Evolutionary conservation across 345 rosid species (phyloP).

Genomic region (Angophora floribunda): DNA sequence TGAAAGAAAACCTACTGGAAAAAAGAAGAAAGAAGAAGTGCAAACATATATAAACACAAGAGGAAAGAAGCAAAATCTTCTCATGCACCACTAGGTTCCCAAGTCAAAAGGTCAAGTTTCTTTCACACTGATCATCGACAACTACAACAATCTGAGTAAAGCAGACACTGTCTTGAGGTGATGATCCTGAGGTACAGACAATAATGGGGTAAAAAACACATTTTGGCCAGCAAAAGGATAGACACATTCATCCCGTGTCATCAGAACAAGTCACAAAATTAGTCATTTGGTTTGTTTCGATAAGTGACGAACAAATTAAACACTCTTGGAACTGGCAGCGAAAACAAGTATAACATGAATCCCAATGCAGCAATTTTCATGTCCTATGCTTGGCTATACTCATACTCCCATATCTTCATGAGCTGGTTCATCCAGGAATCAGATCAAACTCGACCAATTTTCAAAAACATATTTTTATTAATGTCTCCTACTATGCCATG

Average conservation of each 20-base stretch:
- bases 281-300: not conserved
- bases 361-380: not conserved
- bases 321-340: not conserved
- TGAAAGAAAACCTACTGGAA: not conserved
- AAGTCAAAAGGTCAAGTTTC: not conserved
- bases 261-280: not conserved
- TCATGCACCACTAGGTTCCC: not conserved
- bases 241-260: not conserved
- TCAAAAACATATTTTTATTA: not conserved
- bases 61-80: not conserved
- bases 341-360: not conserved
- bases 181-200: not conserved
- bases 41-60: not conserved
- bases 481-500: not conserved
- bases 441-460: not conserved
- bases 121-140: not conserved
- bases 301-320: not conserved
- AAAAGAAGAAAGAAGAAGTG: not conserved
- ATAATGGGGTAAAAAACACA: not conserved
- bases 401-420: not conserved
- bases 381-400: not conserved
- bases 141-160: not conserved
- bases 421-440: not conserved
- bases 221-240: not conserved
- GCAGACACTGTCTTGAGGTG: not conserved